A percentile compares a stretch with the other conserved stretches of the same genome.
phyloP scores from a whole-genome alignment of 2,329 filamentous ascomycete genomes.

The Alternaria rosae region DNA sequence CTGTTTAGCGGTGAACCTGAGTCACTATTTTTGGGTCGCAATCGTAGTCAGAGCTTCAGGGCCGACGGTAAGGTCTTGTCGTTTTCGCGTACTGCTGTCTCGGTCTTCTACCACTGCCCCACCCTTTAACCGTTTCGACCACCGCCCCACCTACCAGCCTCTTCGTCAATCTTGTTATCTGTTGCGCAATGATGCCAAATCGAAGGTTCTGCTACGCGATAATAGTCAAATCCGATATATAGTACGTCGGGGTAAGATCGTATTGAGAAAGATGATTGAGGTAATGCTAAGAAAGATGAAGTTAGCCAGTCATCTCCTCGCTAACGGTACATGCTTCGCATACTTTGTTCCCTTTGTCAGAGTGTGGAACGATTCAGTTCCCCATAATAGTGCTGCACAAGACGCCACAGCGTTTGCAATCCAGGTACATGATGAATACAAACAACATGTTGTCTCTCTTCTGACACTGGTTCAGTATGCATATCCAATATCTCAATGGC shows the following conservation, averaged over 20 bases:
- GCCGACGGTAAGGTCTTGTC: neutral
- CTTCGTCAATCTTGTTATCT: neutral
- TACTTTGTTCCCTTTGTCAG: neutral
- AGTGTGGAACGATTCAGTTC: too few species aligned
- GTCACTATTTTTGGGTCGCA: neutral
- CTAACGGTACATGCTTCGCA: neutral
- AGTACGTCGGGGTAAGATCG: neutral
- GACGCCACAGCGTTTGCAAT: too few species aligned
- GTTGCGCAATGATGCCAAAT: neutral
- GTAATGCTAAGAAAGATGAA: neutral
- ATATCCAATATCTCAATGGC: too few species aligned
- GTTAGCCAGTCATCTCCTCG: neutral
- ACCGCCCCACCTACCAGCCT: neutral
- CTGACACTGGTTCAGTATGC: too few species aligned
- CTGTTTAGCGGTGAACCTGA: neutral
- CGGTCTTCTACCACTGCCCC: neutral
- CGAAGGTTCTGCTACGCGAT: neutral
- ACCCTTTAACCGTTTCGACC: neutral
- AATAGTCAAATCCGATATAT: neutral
- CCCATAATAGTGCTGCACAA: too few species aligned
- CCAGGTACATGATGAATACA: too few species aligned
- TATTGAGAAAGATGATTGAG: neutral
- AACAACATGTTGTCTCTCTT: too few species aligned
- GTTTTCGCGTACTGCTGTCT: neutral
- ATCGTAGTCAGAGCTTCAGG: neutral